Percentiles rank a stretch among this genome's conserved stretches.
phyloP scores from a whole-genome alignment of 2,329 filamentous ascomycete genomes.

The Myriangium duriaei region DNA sequence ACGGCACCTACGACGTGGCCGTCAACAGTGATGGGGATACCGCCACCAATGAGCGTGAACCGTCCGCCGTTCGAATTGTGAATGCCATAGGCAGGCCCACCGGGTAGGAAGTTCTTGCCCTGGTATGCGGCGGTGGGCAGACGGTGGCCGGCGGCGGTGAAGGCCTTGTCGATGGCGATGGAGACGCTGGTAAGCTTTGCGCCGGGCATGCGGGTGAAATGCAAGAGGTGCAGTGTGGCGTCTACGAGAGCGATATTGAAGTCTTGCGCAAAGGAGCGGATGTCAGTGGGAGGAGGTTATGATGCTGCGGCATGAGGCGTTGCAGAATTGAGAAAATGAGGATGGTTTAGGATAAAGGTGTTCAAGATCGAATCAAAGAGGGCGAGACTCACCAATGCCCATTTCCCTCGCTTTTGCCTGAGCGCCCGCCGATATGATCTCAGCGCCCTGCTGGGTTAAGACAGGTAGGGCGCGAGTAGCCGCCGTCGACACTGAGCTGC shows the following conservation, averaged over 20 bases:
- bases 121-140: slow-evolving; percentile 41
- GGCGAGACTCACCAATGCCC: slow-evolving; percentile 21
- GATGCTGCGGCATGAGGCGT: neutral
- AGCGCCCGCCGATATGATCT: slow-evolving; percentile 22
- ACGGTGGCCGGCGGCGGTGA: slow-evolving; percentile 44
- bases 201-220: slow-evolving; percentile 37
- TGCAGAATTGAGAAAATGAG: neutral
- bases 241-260: slow-evolving; percentile 40
- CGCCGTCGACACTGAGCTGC: no score
- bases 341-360: neutral
- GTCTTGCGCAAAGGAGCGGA: slow-evolving; percentile 30
- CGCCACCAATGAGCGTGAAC: slow-evolving; percentile 43
- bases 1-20: slow-evolving; percentile 41
- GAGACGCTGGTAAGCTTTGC: slow-evolving; percentile 44
- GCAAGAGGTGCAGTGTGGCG: slow-evolving; percentile 32
- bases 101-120: slow-evolving; percentile 38
- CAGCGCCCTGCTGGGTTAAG: slow-evolving; percentile 24
- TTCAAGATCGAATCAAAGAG: no score
- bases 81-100: slow-evolving; percentile 40
- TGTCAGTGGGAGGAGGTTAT: neutral
- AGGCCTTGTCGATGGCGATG: slow-evolving; percentile 51
- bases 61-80: slow-evolving; percentile 40
- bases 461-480: slow-evolving; percentile 22
- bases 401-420: slow-evolving; percentile 25
- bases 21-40: slow-evolving; percentile 38